phyloP scores from a whole-genome alignment of 2,329 filamentous ascomycete genomes.

The Cladophialophora carrionii region DNA sequence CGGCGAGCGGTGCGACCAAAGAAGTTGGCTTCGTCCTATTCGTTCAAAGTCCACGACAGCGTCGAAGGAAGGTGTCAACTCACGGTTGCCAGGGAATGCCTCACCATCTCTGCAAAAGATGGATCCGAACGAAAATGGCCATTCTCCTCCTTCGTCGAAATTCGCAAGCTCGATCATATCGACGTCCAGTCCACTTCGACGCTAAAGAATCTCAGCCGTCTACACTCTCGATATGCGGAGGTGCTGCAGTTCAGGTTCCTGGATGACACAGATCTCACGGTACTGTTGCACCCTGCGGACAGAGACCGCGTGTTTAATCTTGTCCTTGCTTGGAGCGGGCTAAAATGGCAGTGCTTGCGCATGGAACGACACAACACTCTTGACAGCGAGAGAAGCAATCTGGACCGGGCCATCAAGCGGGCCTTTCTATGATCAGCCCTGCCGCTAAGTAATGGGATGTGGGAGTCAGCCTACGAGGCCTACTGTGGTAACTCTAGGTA shows the following conservation, averaged over 20 bases:
- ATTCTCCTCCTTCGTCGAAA: slow-evolving; percentile 26
- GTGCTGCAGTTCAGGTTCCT: slow-evolving; percentile 24
- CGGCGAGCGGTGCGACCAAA: background rate
- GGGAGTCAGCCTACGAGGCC: background rate
- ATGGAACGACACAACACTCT: slow-evolving; percentile 29
- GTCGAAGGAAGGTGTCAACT: slow-evolving; percentile 13
- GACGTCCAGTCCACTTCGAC: slow-evolving; percentile 13
- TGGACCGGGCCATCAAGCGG: slow-evolving; percentile 29
- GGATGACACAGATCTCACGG: slow-evolving; percentile 15
- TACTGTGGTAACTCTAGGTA: background rate
- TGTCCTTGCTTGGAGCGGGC: slow-evolving; percentile 37
- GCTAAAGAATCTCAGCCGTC: slow-evolving; percentile 23
- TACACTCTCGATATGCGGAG: slow-evolving; percentile 22
- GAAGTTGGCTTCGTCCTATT: background rate
- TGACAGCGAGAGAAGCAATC: slow-evolving; percentile 21
- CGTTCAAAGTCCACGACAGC: slow-evolving; percentile 24
- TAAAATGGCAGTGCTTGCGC: slow-evolving; percentile 36
- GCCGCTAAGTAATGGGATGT: background rate
- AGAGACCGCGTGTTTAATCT: slow-evolving; percentile 40
- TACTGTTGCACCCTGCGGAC: slow-evolving; percentile 29
- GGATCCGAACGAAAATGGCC: slow-evolving; percentile 12
- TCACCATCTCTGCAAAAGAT: slow-evolving; percentile 9
- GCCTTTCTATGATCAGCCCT: slow-evolving; percentile 25
- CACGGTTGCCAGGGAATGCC: slow-evolving; percentile 13
- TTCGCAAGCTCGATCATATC: slow-evolving; percentile 30